Evolutionary conservation across 371 early-diverging fungal genomes (phyloP).

Genomic region (Nematocida major): DNA sequence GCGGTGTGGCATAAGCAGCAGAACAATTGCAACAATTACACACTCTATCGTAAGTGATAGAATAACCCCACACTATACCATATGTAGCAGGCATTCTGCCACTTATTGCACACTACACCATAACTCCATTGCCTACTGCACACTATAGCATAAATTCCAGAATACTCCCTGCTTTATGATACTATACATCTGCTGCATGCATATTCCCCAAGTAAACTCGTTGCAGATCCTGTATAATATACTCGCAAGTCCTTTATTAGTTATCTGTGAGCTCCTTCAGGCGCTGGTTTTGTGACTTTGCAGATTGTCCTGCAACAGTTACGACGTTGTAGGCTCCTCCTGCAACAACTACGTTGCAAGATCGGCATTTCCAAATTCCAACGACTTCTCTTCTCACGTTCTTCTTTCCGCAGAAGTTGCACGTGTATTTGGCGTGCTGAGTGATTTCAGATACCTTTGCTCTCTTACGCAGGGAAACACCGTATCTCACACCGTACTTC

Average conservation of each 20-base stretch:
- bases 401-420: slow-evolving; percentile 96
- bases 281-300: slow-evolving; percentile 52
- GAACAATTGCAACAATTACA: too few species aligned
- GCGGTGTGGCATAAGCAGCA: too few species aligned
- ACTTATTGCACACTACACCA: too few species aligned
- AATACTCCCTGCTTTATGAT: too few species aligned
- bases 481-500: slow-evolving; percentile 99
- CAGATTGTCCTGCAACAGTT: slow-evolving; percentile 58
- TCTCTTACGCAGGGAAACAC: slow-evolving; percentile 97
- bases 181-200: too few species aligned
- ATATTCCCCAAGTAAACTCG: too few species aligned
- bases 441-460: slow-evolving; percentile 98
- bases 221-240: too few species aligned
- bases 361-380: slow-evolving; percentile 98
- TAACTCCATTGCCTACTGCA: too few species aligned
- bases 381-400: slow-evolving; percentile 88
- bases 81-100: too few species aligned
- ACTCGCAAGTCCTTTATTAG: slow-evolving; percentile 17
- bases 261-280: slow-evolving; percentile 36
- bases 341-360: slow-evolving; percentile 86
- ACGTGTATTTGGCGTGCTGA: slow-evolving; percentile 96
- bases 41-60: too few species aligned
- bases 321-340: slow-evolving; percentile 95
- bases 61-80: too few species aligned
- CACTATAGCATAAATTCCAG: too few species aligned